These are phyloP conservation scores for Diutina sp. DNA, from an alignment of 1,139 yeast genomes.

Conservation along the genomic window DNA sequence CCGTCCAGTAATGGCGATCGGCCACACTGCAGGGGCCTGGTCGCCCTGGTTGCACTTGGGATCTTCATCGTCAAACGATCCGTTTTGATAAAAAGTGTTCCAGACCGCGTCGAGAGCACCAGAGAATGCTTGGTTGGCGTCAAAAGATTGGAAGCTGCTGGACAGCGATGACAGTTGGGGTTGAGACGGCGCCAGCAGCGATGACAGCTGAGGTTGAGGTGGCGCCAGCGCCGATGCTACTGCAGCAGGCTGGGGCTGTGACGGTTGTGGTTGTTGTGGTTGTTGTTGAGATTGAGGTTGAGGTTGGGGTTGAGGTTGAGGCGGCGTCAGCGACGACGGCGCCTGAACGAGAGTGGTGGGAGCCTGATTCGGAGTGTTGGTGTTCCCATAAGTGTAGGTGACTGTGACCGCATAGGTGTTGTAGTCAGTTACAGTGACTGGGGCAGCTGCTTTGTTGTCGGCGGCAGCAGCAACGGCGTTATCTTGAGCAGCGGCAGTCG, in stretches of 20 bases:
- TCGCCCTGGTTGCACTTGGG: not conserved
- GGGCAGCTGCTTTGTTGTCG: not conserved
- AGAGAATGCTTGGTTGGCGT: not conserved
- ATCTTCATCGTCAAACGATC: not conserved
- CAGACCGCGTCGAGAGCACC: not conserved
- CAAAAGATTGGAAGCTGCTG: not conserved
- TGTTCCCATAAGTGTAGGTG: not conserved
- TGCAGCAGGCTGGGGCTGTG: not conserved
- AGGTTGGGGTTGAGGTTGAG: not conserved
- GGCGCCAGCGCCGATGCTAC: not conserved
- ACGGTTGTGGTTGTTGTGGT: not conserved
- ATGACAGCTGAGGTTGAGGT: not conserved
- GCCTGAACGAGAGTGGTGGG: not conserved
- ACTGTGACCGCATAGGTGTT: not conserved
- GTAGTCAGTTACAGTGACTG: not conserved
- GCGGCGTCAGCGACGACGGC: not conserved
- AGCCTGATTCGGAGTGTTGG: not conserved
- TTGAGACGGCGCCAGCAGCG: not conserved
- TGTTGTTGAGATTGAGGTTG: not conserved
- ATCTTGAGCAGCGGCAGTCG: not conserved
- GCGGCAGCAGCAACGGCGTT: not conserved
- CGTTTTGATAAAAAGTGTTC: not conserved
- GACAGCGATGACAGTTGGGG: not conserved
- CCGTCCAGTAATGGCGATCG: not conserved
- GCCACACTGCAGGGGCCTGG: not conserved